Evolutionary conservation across 2,329 filamentous ascomycete genomes (phyloP), one percentile per base, ranked within the genome.

Genomic region (Nakataea oryzae): DNA sequence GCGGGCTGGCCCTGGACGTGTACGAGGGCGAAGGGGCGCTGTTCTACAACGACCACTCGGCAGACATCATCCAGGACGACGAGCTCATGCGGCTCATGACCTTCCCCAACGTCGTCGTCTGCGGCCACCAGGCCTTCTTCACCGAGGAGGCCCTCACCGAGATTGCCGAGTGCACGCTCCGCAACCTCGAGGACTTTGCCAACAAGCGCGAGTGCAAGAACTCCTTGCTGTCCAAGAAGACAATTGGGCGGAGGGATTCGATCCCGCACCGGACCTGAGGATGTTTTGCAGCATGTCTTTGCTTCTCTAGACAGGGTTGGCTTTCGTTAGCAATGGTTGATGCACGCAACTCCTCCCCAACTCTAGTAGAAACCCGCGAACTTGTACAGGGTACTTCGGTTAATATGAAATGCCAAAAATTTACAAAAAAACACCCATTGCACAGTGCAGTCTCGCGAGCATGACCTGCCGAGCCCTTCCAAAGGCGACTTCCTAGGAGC

Each of bases 41-140:
- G 47, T 89, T 89, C 68, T 88, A 88, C 70, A 79, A 83, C 67
- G 86, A 88, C 66, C 84, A 86, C 68, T 86, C 84, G 6, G 79
- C 76, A 17, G 79, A 86, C 65, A 85, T 88, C 67, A 86, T 88
- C 65, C 77, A 88, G 59, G 86, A 89, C 68, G 86, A 89, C 67
- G 76, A 81, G 62, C 75, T 89, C 57, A 86, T 86, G 80, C 80
- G 86, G 6, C 72, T 89, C 65, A 83, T 86, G 73, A 88, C 85
- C 0, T 89, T 89, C 67, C 86, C 81, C 63, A 89, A 89, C 65
- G 86, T 87, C 3, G 71, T 89, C 57, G 74, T 89, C 63, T 86
- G 81, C 65, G 86, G 86, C 0, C 86, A 89, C 67, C 86, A 89
- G 74, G 86, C 84, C 1, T 89, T 89, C 73, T 86, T 89, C 67